Conservation (phyloP, 75 land plant genomes). For the Sequoia sempervirens region DNA sequence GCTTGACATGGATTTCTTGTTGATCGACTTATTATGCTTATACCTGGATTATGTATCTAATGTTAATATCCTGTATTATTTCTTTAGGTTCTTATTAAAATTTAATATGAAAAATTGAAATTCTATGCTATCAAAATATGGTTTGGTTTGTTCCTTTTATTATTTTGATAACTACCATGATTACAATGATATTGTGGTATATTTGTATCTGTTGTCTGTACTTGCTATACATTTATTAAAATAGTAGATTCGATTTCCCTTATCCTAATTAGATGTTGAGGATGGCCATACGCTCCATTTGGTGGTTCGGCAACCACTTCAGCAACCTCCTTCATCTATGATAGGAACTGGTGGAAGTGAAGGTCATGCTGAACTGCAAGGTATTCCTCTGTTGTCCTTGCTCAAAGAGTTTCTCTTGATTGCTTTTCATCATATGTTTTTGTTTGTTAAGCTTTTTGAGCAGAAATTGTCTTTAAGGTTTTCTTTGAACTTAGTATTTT, state of each 20-base stretch:
- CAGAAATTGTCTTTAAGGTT: neutral
- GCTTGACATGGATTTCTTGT: neutral
- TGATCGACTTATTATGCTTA: neutral
- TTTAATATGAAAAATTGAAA: neutral
- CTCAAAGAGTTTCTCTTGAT: neutral
- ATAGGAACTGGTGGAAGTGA: neutral
- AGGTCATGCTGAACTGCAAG: conserved; percentile 12
- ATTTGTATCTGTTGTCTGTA: neutral
- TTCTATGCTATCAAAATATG: neutral
- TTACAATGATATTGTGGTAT: neutral
- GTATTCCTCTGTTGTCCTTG: neutral
- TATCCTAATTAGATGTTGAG: conserved; percentile 72
- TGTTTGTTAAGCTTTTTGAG: neutral
- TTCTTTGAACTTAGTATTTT: neutral
- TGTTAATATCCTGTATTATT: neutral
- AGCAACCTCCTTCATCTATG: conserved; percentile 24
- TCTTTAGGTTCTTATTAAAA: neutral
- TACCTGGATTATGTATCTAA: neutral
- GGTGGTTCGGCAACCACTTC: conserved; percentile 75
- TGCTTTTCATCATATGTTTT: neutral
- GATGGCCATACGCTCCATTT: conserved; percentile 98
- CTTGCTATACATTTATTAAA: neutral
- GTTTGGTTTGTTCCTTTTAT: neutral
- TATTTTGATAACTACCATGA: neutral
- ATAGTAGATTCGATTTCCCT: neutral